Evolutionary conservation across 1,284 basidiomycete species (phyloP), one percentile per base, ranked within the genome.

Genomic region (Hypsizygus ulmarius): DNA sequence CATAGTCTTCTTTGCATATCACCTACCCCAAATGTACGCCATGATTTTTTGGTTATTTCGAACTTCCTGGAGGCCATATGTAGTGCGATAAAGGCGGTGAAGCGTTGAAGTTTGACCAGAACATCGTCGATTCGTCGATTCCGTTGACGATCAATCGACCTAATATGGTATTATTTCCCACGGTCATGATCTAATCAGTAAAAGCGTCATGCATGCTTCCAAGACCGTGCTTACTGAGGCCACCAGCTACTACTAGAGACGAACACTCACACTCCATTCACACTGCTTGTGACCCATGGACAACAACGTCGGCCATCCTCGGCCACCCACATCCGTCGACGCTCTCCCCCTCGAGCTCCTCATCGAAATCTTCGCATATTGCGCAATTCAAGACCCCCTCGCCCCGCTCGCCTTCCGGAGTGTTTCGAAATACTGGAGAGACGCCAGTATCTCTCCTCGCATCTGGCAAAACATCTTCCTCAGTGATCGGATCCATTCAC

Each of bases 401-500:
- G 66, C 72, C 0, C 76, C 77, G 2, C 61, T 84, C 44, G 61
- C 60, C 16, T 59, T 88, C 36, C 70, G 70, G 14, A 56, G 64
- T 16, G 81, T 87, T 21, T 87, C 78, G 47, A 69, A 59, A 16
- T 66, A 67, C 46, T 86, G 83, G 82, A 68, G 68, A 47, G 64
- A 71, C 19, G 65, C 86, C 33, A 69, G 75, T 18, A 63, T 72
- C 49, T 63, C 67, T 2, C 82, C 84, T 1, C 64, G 66, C 35
- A 59, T 83, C 36, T 89, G 85, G 86, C 79, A 78, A 55, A 64
- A 62, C 43, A 68, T 88, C 49, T 62, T 64, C 45, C 65, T 88
- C 49, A 64, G 75, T 59, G 75, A 80, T 16, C 54, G 59, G 5
- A 49, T 56, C 3, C 66, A 66, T 37, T 55, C 67, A 6, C 59